Base-by-base conservation (phyloP, 306 rosid species). In the Oxytropis ochrocephala region DNA sequence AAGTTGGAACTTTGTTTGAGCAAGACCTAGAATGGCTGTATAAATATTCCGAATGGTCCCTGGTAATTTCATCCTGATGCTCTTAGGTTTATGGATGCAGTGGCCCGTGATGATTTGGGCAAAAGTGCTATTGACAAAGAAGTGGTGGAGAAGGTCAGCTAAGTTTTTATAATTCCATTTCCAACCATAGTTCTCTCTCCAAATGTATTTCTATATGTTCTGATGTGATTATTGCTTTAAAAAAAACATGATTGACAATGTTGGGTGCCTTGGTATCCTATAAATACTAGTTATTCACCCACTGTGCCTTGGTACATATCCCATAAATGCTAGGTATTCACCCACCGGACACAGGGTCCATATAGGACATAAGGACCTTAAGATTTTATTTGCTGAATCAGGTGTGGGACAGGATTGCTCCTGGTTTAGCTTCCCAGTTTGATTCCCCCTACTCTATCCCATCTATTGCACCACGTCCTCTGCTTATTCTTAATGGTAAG, bases 341-440 rank as follows among this genome's bases (percentile, higher is more conserved):
- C 24, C 52, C 74, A 64, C 43, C 33, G 13, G 33, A 35, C 5
- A 65, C 16, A 46, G 24, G 17, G 39, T 61, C 39, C 36, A 9
- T 58, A 21, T 47, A 50, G 36, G 51, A 21, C 59, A 30, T 21
- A 64, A 29, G 54, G 60, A 73, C 41, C 64, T 50, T 33, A 62
- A 10, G 16, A 4, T 61, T 73, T 76, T 33, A 12, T 19, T 55
- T 44, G 60, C 75, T 74, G 74, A 18, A 55, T 54, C 86, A 94
- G 99, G 99, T 94, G 39, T 91, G 96, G 99, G 93, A 91, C 59
- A 78, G 84, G 82, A 91, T 94, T 72, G 96, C 95, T 80, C 99
- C 99, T 32, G 97, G 97, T 76, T 74, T 94, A 43, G 91, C 85
- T 70, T 79, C 94, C 61, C 73, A 84, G 69, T 94, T 90, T 67